Evolutionary conservation across 2,329 filamentous ascomycete species (phyloP).

Genomic region (Cercospora zeae-maydis): DNA sequence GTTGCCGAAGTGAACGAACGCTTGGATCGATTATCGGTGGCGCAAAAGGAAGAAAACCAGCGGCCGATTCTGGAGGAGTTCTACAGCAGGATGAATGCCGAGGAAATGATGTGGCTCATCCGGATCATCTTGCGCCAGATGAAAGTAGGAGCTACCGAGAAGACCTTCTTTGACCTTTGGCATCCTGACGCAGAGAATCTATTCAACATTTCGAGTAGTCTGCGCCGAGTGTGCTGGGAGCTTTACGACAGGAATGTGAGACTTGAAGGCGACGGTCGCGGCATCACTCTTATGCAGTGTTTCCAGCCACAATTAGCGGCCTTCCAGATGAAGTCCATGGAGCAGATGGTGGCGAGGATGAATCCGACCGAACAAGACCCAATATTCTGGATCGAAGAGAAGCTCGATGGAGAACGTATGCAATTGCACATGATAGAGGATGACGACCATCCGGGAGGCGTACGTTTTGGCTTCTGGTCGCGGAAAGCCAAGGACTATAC

Average conservation of each 20-base stretch:
- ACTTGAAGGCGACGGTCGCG: constrained; percentile 70
- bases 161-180: constrained; percentile 72
- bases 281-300: constrained; percentile 82
- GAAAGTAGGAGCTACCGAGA: constrained; percentile 76
- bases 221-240: constrained; percentile 93
- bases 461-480: constrained; percentile 83
- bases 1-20: constrained; percentile 86
- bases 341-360: constrained; percentile 70
- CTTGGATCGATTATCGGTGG: constrained; percentile 72
- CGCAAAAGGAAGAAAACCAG: constrained; percentile 78
- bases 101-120: constrained; percentile 91
- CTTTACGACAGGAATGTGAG: constrained; percentile 69
- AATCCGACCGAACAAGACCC: constrained; percentile 65
- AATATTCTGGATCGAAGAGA: constrained; percentile 96
- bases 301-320: constrained; percentile 95
- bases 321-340: constrained; percentile 79
- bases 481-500: constrained; percentile 95
- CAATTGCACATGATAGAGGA: constrained; percentile 89
- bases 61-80: constrained; percentile 76
- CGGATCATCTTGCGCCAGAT: constrained; percentile 83
- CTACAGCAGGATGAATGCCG: constrained; percentile 86
- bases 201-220: constrained; percentile 86
- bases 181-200: constrained; percentile 52
- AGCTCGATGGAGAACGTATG: constrained; percentile 94
- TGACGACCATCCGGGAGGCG: constrained; percentile 62